Evolutionary conservation across 257 asterid genomes (phyloP), one percentile per base, ranked within the genome.

Genomic region (Cinchona pubescens): DNA sequence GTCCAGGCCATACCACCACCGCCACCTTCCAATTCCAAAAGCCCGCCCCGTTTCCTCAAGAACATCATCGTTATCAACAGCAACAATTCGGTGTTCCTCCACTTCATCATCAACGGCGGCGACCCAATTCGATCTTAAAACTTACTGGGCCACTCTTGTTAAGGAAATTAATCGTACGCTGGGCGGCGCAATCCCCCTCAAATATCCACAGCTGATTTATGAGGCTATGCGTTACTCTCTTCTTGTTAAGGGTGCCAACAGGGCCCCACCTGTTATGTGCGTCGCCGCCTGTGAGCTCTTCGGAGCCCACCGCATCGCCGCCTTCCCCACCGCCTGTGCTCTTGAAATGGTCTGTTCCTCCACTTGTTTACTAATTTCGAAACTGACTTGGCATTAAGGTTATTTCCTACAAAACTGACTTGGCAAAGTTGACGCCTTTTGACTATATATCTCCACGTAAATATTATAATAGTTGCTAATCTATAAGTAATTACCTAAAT

Each of bases 241-340:
- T 76, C 71, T 94, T 38, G 95, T 97, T 2, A 82, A 89, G 69
- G 97, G 97, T 65, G 95, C 98, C 49, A 94, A 94, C 86, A 85
- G 98, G 85, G 86, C 98, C 56, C 97, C 98, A 21, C 96, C 97
- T 14, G 91, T 93, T 66, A 92, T 94, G 98, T 94, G 98, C 79
- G 90, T 94, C 60, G 92, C 98, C 37, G 89, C 97, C 69, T 94
- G 97, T 83, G 97, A 94, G 86, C 90, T 94, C 75, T 87, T 94
- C 25, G 98, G 98, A 34, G 96, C 92, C 29, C 72, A 80, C 74
- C 96, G 98, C 48, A 82, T 83, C 45, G 94, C 96, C 70, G 99
- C 99, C 75, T 95, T 87, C 85, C 99, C 99, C 75, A 95, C 97
- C 55, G 99, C 98, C 80, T 95, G 99, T 79, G 99, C 98, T 56